Base-by-base conservation (phyloP, 2,329 filamentous ascomycete genomes). In the Botrytis paeoniae region DNA sequence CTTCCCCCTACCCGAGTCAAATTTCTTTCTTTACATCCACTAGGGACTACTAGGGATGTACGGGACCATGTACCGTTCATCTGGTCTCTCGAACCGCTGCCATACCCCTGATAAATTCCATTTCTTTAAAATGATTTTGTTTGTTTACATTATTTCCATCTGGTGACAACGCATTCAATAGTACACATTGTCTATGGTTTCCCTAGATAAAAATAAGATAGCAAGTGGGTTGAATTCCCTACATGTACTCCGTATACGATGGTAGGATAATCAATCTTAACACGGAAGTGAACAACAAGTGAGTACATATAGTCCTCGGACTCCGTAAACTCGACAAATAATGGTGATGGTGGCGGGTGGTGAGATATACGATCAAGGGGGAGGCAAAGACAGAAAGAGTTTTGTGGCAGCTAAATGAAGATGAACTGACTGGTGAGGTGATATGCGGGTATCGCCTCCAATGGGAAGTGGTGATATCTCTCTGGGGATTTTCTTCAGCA, bases 91-190 rank as follows among this genome's bases (percentile, higher is more conserved):
- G 39, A 63, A 32, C 10, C 61, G 16, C n/a, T 25, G 25, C 61
- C 39, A 32, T 32, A 32, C 39, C 61, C 61, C 39, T 64, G 61
- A 45, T 14, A 45, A 20, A 45, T 43, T 5, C 8, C 16, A n/a
- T 64, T 32, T 32, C n/a, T 7, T 45, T 64, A 43, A 32, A 22
- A 64, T 41, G 29, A 43, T 16, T 3, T 43, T 43, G 61, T n/a
- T 16, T 37, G 43, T 37, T 51, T 39, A 51, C 45, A 29, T 39
- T 20, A 54, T 51, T 54, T 39, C 64, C 35, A 54, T 51, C 8
- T 54, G n/a, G 35, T 66, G 64, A 66, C 45, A 66, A 54, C 45
- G 22, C 35, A 66, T 66, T 37, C 45, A 66, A 66, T 66, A 66
- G 35, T 37, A 25, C 18, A 20, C n/a, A 39, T 54, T 10, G 32